phyloP scores from a whole-genome alignment of 768 basidiomycete species.

The Xanthoconium purpureum region DNA sequence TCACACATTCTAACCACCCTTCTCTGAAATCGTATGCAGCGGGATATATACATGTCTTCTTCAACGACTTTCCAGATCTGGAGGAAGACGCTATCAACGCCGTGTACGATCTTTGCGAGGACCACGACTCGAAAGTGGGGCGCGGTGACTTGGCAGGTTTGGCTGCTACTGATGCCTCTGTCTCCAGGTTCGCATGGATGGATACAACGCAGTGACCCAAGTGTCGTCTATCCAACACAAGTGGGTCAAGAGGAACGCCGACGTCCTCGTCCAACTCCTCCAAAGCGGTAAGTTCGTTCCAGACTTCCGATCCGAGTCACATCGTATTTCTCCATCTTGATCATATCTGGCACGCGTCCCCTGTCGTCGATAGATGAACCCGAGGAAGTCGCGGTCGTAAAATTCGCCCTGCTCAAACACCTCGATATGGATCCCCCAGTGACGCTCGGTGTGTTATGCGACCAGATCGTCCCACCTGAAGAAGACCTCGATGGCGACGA shows the following conservation, averaged over 20 bases:
- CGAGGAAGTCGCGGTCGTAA: constrained; percentile 60
- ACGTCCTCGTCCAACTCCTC: constrained; percentile 71
- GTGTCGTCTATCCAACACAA: constrained; percentile 48
- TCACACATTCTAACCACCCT: constrained; percentile 47
- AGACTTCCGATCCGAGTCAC: neutral
- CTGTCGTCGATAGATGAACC: constrained; percentile 51
- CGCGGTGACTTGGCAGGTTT: constrained; percentile 1
- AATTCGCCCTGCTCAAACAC: constrained; percentile 56
- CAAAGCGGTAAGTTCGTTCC: constrained; percentile 58
- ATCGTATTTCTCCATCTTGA: constrained; percentile 15
- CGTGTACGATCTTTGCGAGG: constrained; percentile 77
- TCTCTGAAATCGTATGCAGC: constrained; percentile 57
- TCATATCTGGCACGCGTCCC: constrained; percentile 13
- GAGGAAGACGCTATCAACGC: constrained; percentile 74
- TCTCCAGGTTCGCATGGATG: constrained; percentile 62
- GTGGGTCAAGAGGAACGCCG: constrained; percentile 68
- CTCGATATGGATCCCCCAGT: constrained; percentile 59
- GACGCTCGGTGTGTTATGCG: constrained; percentile 65
- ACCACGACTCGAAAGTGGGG: constrained; percentile 52
- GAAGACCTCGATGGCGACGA: constrained; percentile 58
- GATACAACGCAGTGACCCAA: constrained; percentile 58
- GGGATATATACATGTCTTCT: constrained; percentile 51
- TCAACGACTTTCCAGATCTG: constrained; percentile 67
- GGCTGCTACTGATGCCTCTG: constrained; percentile 3
- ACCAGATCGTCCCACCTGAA: constrained; percentile 55